Percentiles rank a stretch among this genome's conserved stretches.
These are phyloP conservation scores for Eucalyptus regnans DNA, from an alignment of 345 rosid genomes.

Conservation along the genomic window DNA sequence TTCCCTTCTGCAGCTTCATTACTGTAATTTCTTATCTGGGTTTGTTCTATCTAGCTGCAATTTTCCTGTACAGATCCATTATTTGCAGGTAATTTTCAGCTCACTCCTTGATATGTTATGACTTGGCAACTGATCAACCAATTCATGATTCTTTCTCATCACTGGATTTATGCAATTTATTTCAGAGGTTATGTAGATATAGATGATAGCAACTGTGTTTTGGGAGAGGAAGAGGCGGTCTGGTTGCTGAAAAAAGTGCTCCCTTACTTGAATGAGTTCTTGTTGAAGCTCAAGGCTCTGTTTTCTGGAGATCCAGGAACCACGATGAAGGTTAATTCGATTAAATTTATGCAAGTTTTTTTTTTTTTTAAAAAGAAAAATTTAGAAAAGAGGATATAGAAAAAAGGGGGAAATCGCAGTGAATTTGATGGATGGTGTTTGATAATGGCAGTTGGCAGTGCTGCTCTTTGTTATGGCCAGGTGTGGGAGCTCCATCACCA, in stretches of 20 bases:
- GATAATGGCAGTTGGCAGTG: conserved; percentile 73
- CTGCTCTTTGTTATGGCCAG: conserved; percentile 74
- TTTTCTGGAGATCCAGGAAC: conserved; percentile 89
- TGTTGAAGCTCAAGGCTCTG: conserved; percentile 55
- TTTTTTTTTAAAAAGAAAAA: background rate
- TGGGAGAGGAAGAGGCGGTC: conserved; percentile 79
- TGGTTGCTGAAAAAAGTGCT: conserved; percentile 53
- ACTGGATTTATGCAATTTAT: background rate
- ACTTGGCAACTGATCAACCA: too few relatives aligned
- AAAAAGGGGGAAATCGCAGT: background rate
- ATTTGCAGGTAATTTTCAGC: conserved; percentile 43
- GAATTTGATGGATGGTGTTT: conserved; percentile 3
- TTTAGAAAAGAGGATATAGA: background rate
- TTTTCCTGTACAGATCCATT: conserved; percentile 55
- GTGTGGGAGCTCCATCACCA: conserved; percentile 81
- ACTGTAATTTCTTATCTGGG: conserved; percentile 76
- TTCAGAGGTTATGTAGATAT: conserved; percentile 35
- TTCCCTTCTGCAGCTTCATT: conserved; percentile 46
- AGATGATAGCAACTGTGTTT: conserved; percentile 22
- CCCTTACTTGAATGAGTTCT: conserved; percentile 79
- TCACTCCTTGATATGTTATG: background rate
- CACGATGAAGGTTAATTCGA: conserved; percentile 65
- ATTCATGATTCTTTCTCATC: background rate
- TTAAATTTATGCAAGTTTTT: background rate
- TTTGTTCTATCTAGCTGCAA: conserved; percentile 60